Conservation (phyloP, 352 stramenopile species). For the Phytopythium litorale region DNA sequence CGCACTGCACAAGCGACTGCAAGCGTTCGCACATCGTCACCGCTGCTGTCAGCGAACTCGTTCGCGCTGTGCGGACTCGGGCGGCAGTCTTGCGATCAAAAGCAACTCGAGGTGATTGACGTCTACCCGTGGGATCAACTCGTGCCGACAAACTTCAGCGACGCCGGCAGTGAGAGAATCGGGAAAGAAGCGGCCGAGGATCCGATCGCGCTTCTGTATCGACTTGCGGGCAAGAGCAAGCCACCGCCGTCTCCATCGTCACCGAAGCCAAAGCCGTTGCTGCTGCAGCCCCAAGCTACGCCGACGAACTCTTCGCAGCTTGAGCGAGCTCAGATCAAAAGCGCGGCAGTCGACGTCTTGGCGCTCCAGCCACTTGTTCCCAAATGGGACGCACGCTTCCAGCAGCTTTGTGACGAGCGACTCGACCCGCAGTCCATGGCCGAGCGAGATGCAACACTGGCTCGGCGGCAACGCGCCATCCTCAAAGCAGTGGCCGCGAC, state of each 20-base stretch:
- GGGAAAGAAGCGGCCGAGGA: neutral
- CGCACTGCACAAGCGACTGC: slow-evolving; percentile 36
- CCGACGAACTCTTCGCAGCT: neutral
- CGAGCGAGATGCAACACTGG: neutral
- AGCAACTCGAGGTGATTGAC: slow-evolving; percentile 4
- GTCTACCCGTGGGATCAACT: slow-evolving; percentile 43
- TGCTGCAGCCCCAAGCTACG: neutral
- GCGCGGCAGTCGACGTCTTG: neutral
- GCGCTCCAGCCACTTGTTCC: slow-evolving; percentile 1
- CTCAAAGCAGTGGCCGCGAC: slow-evolving; percentile 2
- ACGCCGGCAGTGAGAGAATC: slow-evolving; percentile 3
- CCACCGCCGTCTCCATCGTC: neutral
- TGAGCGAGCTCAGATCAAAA: neutral
- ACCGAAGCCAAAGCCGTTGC: neutral
- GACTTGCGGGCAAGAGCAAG: slow-evolving; percentile 1
- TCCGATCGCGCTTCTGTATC: neutral
- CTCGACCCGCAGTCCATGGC: slow-evolving; percentile 1
- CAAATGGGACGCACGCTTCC: neutral
- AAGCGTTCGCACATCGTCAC: slow-evolving; percentile 21
- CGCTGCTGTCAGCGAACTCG: slow-evolving; percentile 3
- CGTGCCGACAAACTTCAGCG: slow-evolving; percentile 21
- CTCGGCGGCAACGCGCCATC: slow-evolving; percentile 1
- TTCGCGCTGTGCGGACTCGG: slow-evolving; percentile 8
- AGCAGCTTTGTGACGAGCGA: slow-evolving; percentile 1
- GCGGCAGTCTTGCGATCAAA: neutral